Conservation (phyloP, 306 rosid species). For the Calophaca sinica region DNA sequence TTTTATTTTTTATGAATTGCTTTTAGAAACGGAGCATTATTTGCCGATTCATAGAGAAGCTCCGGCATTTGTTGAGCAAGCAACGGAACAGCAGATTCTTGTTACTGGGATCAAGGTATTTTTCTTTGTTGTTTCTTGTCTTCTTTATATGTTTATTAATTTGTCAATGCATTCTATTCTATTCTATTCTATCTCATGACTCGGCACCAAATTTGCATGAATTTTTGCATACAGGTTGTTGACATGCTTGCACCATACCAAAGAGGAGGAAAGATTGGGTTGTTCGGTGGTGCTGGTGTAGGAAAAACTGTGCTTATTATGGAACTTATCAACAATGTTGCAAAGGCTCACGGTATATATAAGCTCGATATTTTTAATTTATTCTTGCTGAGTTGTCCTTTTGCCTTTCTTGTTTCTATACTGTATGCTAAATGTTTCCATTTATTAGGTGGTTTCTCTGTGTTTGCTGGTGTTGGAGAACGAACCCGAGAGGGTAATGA, state of each 20-base stretch:
- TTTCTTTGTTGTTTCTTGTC: background rate
- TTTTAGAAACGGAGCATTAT: slow-evolving; percentile 78
- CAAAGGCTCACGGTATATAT: slow-evolving; percentile 88
- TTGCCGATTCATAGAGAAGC: slow-evolving; percentile 98
- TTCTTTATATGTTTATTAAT: background rate
- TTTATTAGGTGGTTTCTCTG: slow-evolving; percentile 96
- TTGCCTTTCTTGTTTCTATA: background rate
- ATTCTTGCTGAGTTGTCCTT: background rate
- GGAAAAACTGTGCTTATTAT: slow-evolving; percentile 98
- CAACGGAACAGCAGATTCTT: slow-evolving; percentile 91
- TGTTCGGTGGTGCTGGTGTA: slow-evolving; percentile 99
- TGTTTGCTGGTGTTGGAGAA: slow-evolving; percentile 99
- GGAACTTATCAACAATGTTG: slow-evolving; percentile 98
- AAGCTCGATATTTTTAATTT: slow-evolving; percentile 3
- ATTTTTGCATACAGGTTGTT: slow-evolving; percentile 65
- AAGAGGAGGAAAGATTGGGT: slow-evolving; percentile 98
- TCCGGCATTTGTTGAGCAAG: slow-evolving; percentile 94
- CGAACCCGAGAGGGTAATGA: slow-evolving; percentile 98
- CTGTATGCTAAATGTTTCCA: slow-evolving; percentile 11
- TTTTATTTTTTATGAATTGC: slow-evolving; percentile 32
- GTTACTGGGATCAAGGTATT: slow-evolving; percentile 92
- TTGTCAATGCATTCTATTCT: background rate
- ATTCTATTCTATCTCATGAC: background rate
- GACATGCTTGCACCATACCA: slow-evolving; percentile 98
- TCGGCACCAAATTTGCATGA: background rate